Evolutionary conservation across 768 basidiomycete species (phyloP).

Genomic region (Neoboletus magnificus): DNA sequence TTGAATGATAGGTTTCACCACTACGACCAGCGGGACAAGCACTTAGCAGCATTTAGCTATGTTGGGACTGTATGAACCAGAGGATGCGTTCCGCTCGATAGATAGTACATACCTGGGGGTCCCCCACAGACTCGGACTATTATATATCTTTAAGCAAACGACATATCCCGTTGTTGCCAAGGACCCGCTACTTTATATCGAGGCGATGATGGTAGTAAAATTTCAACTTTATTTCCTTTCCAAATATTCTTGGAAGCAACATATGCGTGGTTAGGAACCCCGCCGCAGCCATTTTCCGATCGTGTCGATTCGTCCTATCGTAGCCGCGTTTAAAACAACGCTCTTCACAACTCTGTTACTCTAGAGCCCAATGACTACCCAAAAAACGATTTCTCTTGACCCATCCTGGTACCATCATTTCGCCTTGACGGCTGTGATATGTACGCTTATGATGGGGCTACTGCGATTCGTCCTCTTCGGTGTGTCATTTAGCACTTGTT

Average conservation of each 20-base stretch:
- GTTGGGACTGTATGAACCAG: background rate
- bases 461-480: slow-evolving; percentile 43
- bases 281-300: background rate
- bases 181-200: background rate
- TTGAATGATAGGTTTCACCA: slow-evolving; percentile 24
- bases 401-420: slow-evolving; percentile 52
- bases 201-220: background rate
- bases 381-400: slow-evolving; percentile 37
- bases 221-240: background rate
- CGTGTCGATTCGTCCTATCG: background rate
- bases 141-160: background rate
- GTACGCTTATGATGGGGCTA: slow-evolving; percentile 44
- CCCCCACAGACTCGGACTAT: slow-evolving; percentile 9
- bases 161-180: background rate
- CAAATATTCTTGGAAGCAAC: background rate
- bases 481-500: slow-evolving; percentile 25
- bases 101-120: background rate
- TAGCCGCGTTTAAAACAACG: background rate
- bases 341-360: background rate
- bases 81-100: background rate
- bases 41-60: slow-evolving; percentile 27
- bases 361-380: slow-evolving; percentile 20
- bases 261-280: background rate
- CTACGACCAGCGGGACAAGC: slow-evolving; percentile 30
- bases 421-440: slow-evolving; percentile 35